Conservation (phyloP, 306 rosid genomes). For the Trifolium subterraneum region DNA sequence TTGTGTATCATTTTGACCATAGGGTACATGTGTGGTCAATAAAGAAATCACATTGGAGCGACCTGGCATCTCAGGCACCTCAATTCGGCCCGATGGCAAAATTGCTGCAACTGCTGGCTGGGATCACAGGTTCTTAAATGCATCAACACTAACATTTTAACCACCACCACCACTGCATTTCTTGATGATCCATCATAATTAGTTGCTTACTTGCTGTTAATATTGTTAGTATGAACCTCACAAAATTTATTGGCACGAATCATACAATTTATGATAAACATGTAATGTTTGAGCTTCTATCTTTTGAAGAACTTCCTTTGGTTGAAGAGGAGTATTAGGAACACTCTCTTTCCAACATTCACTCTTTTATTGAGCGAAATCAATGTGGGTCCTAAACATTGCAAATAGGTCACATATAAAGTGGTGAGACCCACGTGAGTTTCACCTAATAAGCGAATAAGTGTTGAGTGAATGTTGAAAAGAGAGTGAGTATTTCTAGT, state of each 20-base stretch:
- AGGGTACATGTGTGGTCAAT: constrained; percentile 79
- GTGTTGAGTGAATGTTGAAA: no score
- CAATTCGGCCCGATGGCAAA: constrained; percentile 80
- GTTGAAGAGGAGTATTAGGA: neutral
- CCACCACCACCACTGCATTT: constrained; percentile 1
- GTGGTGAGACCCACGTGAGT: no score
- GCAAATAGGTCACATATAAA: no score
- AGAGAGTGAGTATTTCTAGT: no score
- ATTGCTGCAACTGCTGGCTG: constrained; percentile 94
- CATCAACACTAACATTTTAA: neutral
- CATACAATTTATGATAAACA: constrained; percentile 13
- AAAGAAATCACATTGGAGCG: constrained; percentile 81
- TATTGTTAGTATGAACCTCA: constrained; percentile 2
- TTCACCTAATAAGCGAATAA: no score
- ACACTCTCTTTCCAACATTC: no score
- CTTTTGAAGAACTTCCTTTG: constrained; percentile 24
- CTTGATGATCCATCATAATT: constrained; percentile 23
- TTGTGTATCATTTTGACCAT: constrained; percentile 20
- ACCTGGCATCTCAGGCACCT: constrained; percentile 83
- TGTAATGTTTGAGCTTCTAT: neutral
- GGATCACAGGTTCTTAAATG: constrained; percentile 83
- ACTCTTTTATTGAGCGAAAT: no score
- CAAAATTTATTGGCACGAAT: neutral
- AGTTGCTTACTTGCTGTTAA: constrained; percentile 25
- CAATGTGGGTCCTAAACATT: no score